A percentile compares a stretch with the other conserved stretches of the same genome.
Evolutionary conservation across 2,329 filamentous ascomycete species (phyloP).

Genomic region (Clonostachys byssicola): DNA sequence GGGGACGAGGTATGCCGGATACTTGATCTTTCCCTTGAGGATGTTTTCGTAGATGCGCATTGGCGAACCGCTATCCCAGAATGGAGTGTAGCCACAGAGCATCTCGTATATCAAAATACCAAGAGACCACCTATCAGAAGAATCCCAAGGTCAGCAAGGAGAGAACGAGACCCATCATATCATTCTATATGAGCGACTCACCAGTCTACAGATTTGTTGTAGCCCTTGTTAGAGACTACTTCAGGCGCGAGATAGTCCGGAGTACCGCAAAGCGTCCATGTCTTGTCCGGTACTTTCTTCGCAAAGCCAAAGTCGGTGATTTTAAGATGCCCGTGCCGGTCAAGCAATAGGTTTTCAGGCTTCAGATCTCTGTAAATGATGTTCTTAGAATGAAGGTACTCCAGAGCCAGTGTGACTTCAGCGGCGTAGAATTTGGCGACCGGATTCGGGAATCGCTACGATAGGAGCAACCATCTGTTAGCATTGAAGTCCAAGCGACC

Average conservation of each 20-base stretch:
- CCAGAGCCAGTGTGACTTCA: slow-evolving; percentile 90
- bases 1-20: slow-evolving; percentile 90
- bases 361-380: slow-evolving; percentile 99
- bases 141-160: no score
- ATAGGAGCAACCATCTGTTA: neutral
- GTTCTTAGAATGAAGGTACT: slow-evolving; percentile 90
- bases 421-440: slow-evolving; percentile 99
- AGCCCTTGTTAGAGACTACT: slow-evolving; percentile 98
- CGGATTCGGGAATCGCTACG: slow-evolving; percentile 92
- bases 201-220: slow-evolving; percentile 99
- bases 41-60: slow-evolving; percentile 99
- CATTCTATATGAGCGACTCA: slow-evolving; percentile 43
- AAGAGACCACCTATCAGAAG: slow-evolving; percentile 80
- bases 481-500: no score
- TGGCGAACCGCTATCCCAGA: slow-evolving; percentile 96
- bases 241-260: slow-evolving; percentile 97
- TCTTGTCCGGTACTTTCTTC: slow-evolving; percentile 97
- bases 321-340: slow-evolving; percentile 90
- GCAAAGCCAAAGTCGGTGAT: slow-evolving; percentile 99
- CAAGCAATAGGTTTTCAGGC: slow-evolving; percentile 87
- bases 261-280: slow-evolving; percentile 96
- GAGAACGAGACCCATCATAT: neutral
- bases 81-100: slow-evolving; percentile 97
- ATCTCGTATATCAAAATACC: slow-evolving; percentile 99
- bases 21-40: slow-evolving; percentile 91